Conservation (phyloP, 2,329 filamentous ascomycete species). For the Cadophora gregata region DNA sequence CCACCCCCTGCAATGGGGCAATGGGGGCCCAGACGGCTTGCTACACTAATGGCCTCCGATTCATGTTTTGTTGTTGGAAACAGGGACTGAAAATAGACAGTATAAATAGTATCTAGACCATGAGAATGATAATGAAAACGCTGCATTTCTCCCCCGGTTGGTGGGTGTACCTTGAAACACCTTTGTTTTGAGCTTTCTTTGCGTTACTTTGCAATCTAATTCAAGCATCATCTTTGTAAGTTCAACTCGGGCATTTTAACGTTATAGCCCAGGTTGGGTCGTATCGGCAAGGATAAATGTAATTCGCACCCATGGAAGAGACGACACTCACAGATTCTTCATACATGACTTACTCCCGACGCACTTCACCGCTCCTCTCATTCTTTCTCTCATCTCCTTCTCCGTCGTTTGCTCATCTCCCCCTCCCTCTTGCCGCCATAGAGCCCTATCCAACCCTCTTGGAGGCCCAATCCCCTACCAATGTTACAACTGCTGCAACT, state of each 20-base stretch:
- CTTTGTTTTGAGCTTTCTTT: not conserved
- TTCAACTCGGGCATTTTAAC: slow-evolving; percentile 5
- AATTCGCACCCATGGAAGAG: not conserved
- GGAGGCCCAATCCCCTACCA: not conserved
- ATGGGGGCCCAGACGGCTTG: not conserved
- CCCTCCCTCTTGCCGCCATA: not conserved
- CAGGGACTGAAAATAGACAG: no score
- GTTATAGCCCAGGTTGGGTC: not conserved
- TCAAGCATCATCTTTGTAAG: not conserved
- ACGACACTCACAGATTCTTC: slow-evolving; percentile 10
- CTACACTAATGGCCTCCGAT: no score
- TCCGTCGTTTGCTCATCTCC: not conserved
- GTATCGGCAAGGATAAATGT: not conserved
- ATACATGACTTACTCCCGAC: slow-evolving; percentile 8
- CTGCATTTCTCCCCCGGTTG: no score
- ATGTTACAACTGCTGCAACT: not conserved
- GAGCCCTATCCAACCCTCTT: not conserved
- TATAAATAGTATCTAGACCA: no score
- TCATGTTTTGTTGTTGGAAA: no score
- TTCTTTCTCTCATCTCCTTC: slow-evolving; percentile 1
- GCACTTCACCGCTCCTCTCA: slow-evolving; percentile 14
- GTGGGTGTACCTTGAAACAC: not conserved
- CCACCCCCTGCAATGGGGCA: not conserved
- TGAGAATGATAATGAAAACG: no score
- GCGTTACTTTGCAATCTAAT: not conserved